Percentiles rank a stretch among this genome's conserved stretches.
phyloP scores from a whole-genome alignment of 2,329 filamentous ascomycete genomes.

The Chrysosporium keratinophilum region DNA sequence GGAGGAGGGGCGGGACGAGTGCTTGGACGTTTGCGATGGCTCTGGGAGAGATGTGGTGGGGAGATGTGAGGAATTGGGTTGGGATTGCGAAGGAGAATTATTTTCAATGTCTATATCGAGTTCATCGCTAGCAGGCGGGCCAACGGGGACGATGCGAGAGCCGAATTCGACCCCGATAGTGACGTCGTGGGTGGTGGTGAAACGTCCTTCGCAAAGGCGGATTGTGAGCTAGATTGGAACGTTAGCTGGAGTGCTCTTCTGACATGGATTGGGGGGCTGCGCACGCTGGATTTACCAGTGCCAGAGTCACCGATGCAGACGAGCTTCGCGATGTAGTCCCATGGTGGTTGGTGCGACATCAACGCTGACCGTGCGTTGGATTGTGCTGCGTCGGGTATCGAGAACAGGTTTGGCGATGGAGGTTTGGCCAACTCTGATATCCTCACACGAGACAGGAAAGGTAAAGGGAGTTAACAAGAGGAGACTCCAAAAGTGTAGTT shows the following conservation, averaged over 20 bases:
- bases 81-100: slow-evolving; percentile 10
- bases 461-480: neutral
- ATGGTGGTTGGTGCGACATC: slow-evolving; percentile 54
- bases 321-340: slow-evolving; percentile 98
- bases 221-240: slow-evolving; percentile 59
- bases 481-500: neutral
- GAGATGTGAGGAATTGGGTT: slow-evolving; percentile 6
- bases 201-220: slow-evolving; percentile 90
- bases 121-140: slow-evolving; percentile 60
- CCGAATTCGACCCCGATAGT: slow-evolving; percentile 97
- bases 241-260: neutral
- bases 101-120: slow-evolving; percentile 43
- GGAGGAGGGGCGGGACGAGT: slow-evolving; percentile 12
- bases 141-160: slow-evolving; percentile 82
- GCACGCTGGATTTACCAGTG: slow-evolving; percentile 76
- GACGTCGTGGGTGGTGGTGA: slow-evolving; percentile 88
- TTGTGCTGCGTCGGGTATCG: slow-evolving; percentile 9
- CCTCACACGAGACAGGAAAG: neutral
- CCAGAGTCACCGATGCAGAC: slow-evolving; percentile 95
- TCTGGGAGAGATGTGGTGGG: slow-evolving; percentile 10
- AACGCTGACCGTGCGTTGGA: slow-evolving; percentile 21
- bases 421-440: neutral
- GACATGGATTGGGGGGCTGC: slow-evolving; percentile 19
- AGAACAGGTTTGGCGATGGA: neutral
- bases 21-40: slow-evolving; percentile 2